Conservation (phyloP, 2,329 filamentous ascomycete species). For the Plectosphaerella plurivora region DNA sequence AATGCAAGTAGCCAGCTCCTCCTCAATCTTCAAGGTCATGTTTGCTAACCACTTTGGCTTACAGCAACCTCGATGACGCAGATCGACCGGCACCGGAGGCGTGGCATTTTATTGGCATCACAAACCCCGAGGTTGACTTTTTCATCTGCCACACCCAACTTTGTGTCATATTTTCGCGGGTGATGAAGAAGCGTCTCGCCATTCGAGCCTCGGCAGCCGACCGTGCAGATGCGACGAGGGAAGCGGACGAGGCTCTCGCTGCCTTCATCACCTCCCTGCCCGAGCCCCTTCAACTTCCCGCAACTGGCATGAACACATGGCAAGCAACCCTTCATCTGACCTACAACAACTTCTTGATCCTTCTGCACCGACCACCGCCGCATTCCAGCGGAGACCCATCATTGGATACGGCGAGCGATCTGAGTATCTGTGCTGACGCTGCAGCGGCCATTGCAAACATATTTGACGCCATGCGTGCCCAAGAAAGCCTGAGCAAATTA, state of each 20-base stretch:
- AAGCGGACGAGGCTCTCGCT: slow-evolving; percentile 25
- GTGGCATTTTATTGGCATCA: slow-evolving; percentile 37
- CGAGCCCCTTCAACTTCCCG: slow-evolving; percentile 16
- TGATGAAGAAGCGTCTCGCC: slow-evolving; percentile 17
- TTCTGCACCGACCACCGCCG: slow-evolving; percentile 25
- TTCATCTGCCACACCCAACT: slow-evolving; percentile 44
- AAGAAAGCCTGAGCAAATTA: slow-evolving; percentile 15
- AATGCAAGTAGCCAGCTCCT: slow-evolving; percentile 24
- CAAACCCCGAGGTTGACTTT: slow-evolving; percentile 33
- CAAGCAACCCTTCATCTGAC: slow-evolving; percentile 26
- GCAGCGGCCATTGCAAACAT: slow-evolving; percentile 20
- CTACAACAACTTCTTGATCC: slow-evolving; percentile 28
- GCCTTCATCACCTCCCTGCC: slow-evolving; percentile 23
- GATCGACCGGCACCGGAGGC: slow-evolving; percentile 39
- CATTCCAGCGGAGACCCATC: not conserved
- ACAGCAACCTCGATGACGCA: slow-evolving; percentile 42
- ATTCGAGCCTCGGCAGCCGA: slow-evolving; percentile 12
- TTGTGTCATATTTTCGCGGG: slow-evolving; percentile 42
- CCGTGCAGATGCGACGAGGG: slow-evolving; percentile 18
- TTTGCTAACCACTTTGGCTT: not conserved
- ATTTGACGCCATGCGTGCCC: slow-evolving; percentile 21
- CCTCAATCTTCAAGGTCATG: not conserved
- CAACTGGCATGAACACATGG: slow-evolving; percentile 18
- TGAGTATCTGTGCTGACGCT: slow-evolving; percentile 25
- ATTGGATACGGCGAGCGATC: slow-evolving; percentile 15